Percentiles rank a stretch among this genome's conserved stretches.
Evolutionary conservation across 345 rosid genomes (phyloP).

Genomic region (Gossypium herbaceum): DNA sequence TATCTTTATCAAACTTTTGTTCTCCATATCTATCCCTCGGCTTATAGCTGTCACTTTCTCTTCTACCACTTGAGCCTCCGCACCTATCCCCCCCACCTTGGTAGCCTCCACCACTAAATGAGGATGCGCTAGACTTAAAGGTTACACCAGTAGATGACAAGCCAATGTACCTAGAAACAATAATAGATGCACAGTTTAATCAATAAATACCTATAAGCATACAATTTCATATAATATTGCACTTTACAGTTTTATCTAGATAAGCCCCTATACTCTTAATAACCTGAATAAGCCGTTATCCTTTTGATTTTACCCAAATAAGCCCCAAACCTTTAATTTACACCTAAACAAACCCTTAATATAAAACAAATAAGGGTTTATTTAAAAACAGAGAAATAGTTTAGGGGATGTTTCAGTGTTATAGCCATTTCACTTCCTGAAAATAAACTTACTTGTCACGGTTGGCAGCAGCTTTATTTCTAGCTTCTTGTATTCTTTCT

Average conservation of each 20-base stretch:
- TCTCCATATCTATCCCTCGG: slow-evolving; percentile 40
- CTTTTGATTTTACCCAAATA: not conserved
- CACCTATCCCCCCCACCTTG: slow-evolving; percentile 48
- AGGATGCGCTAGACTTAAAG: slow-evolving; percentile 60
- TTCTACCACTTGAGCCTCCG: slow-evolving; percentile 41
- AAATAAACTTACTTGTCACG: slow-evolving; percentile 76
- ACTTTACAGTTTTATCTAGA: not conserved
- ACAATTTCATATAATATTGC: not conserved
- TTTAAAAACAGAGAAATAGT: not conserved
- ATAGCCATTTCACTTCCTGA: slow-evolving; percentile 4
- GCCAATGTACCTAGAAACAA: slow-evolving; percentile 65
- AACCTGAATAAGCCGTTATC: not conserved
- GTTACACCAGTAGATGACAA: slow-evolving; percentile 84
- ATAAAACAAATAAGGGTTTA: not conserved
- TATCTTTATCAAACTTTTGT: slow-evolving; percentile 42
- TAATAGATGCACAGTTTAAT: slow-evolving; percentile 11
- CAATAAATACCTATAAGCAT: slow-evolving; percentile 4
- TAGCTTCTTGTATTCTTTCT: slow-evolving; percentile 83
- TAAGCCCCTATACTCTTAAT: not conserved
- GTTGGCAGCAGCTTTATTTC: slow-evolving; percentile 83
- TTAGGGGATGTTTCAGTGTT: not conserved
- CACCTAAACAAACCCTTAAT: not conserved
- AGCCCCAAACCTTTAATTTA: not conserved
- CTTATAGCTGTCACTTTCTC: slow-evolving; percentile 52
- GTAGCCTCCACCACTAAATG: slow-evolving; percentile 50